A percentile compares a stretch with the other conserved stretches of the same genome.
Conservation (phyloP, 164 flowering plant genomes). For the Nymphaea colorata region DNA sequence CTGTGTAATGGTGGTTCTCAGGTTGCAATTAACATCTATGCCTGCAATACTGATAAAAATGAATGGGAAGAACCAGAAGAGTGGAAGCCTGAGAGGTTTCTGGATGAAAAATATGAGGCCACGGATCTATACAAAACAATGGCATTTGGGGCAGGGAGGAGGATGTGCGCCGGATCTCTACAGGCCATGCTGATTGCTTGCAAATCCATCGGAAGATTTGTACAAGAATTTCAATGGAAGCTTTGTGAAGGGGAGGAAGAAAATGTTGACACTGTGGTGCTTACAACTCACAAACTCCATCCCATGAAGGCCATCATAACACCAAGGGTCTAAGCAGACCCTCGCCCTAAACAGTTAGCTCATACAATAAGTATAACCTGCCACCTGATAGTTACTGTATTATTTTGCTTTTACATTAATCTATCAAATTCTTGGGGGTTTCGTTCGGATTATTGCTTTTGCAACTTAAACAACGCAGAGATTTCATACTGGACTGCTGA, state of each 20-base stretch:
- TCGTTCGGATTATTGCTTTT: no score
- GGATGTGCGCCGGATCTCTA: conserved; percentile 81
- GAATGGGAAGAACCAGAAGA: conserved; percentile 63
- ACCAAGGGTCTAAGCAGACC: conserved; percentile 24
- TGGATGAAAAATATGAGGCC: conserved; percentile 35
- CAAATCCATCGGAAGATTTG: conserved; percentile 53
- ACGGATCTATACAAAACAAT: conserved; percentile 75
- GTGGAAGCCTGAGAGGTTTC: conserved; percentile 88
- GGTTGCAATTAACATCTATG: conserved; percentile 84
- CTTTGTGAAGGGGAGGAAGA: conserved; percentile 60
- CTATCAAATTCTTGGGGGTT: no score
- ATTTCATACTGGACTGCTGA: no score
- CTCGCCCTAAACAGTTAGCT: no score
- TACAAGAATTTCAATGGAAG: conserved; percentile 80
- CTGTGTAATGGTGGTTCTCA: conserved; percentile 8
- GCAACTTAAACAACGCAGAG: no score
- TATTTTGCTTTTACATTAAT: no score
- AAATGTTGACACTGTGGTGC: conserved; percentile 50
- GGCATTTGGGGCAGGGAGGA: conserved; percentile 95
- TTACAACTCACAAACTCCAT: conserved; percentile 64
- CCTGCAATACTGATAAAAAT: conserved; percentile 81
- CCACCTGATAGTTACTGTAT: no score
- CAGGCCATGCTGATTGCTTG: conserved; percentile 68
- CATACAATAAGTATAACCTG: no score
- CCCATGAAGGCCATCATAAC: conserved; percentile 57